Conservation (phyloP, 345 rosid species). For the Anastatica hierochuntica region DNA sequence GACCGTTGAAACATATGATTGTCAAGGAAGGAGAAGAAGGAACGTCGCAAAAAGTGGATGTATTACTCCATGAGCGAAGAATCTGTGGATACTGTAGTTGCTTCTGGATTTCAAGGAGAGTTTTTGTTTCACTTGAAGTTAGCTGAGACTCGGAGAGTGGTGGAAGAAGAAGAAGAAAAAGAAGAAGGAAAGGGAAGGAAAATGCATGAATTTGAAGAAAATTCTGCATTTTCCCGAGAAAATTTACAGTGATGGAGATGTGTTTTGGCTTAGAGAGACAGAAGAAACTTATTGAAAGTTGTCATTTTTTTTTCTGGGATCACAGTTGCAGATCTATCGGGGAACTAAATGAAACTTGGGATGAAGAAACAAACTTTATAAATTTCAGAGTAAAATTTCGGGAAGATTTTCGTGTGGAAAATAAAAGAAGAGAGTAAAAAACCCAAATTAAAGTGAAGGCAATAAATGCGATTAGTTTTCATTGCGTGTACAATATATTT, state of each 20-base stretch:
- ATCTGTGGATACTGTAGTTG: slow-evolving; percentile 58
- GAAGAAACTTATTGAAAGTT: slow-evolving; percentile 3
- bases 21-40: slow-evolving; percentile 52
- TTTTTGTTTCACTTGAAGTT: slow-evolving; percentile 40
- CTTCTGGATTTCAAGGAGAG: slow-evolving; percentile 48
- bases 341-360: neutral
- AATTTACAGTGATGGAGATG: neutral
- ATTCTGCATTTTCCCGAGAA: slow-evolving; percentile 13
- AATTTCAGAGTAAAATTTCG: neutral
- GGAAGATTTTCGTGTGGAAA: slow-evolving; percentile 10
- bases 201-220: slow-evolving; percentile 3
- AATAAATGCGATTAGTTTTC: slow-evolving; percentile 15
- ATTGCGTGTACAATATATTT: no score
- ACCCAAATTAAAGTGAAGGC: slow-evolving; percentile 8
- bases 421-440: neutral
- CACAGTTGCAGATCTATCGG: slow-evolving; percentile 15
- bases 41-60: slow-evolving; percentile 64
- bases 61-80: slow-evolving; percentile 66
- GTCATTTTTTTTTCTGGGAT: neutral
- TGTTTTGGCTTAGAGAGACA: slow-evolving; percentile 14
- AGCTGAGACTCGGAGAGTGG: slow-evolving; percentile 41
- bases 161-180: slow-evolving; percentile 20
- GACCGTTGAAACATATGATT: slow-evolving; percentile 43
- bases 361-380: no score
- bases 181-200: slow-evolving; percentile 15